Evolutionary conservation across 768 basidiomycete genomes (phyloP), one percentile per base, ranked within the genome.

Genomic region (Mycena epipterygia): DNA sequence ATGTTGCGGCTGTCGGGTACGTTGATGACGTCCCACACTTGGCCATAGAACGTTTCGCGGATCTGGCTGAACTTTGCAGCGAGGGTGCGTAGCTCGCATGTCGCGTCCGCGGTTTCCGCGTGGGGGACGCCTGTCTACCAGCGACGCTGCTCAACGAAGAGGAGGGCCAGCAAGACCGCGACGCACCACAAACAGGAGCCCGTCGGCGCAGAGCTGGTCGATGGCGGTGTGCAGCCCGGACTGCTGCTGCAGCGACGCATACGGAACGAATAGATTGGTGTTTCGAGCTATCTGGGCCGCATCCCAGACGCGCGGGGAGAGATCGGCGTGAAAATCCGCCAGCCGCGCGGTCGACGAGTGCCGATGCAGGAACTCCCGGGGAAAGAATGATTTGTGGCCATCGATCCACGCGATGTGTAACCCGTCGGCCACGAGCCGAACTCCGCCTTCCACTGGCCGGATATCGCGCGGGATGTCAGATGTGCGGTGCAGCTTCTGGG

Each of bases 41-140:
- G 84, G 0, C 97, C 97, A 74, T 99, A 99, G 79, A 98, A 97
- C 12, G 96, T 99, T 51, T 87, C 83, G 30, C 95, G 85, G 30
- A 98, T 84, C 72, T 94, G 89, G 8, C 95, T 93, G 74, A 98
- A 93, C 27, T 76, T 78, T 30, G 85, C 82, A 2, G 89, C 94
- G 3, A 98, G 84, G n/a, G 67, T 81, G 5, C 89, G 85, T 33
- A 96, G 79, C 78, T 92, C 92, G 77, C 95, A 96, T 0, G 79
- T 80, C 30, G 87, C 84, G 66, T 93, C 79, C 25, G 84, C 83
- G 1, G 92, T 94, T 52, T 88, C 83, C 19, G 80, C 67, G 49
- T 87, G 88, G 0, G 95, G 93, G 0, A 97, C 94, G 5, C 86
- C 90, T 2, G 80, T 78, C 77, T 77, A 19, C 17, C 21, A 13